A percentile compares a stretch with the other conserved stretches of the same genome.
These are phyloP conservation scores for Dothideomycetes sp. DNA, from an alignment of 2,329 filamentous ascomycete species.

Conservation along the genomic window DNA sequence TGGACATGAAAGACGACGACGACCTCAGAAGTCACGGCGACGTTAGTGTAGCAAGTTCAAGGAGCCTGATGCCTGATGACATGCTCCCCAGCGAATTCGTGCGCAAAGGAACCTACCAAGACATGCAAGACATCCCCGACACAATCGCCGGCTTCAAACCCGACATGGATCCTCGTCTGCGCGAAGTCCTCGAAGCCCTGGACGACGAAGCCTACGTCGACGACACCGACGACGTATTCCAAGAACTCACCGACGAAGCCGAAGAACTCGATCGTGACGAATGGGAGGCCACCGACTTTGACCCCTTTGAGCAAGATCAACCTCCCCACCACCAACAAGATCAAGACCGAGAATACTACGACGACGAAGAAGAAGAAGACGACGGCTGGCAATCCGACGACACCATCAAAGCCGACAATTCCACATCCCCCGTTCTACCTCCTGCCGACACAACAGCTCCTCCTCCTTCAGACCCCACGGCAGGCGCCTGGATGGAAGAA, in stretches of 20 bases:
- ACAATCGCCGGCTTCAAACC: conserved; percentile 88
- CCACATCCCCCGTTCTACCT: conserved; percentile 18
- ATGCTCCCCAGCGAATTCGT: conserved; percentile 73
- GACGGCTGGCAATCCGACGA: conserved; percentile 93
- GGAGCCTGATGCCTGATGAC: conserved; percentile 57
- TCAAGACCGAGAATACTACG: conserved; percentile 17
- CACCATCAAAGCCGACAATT: conserved; percentile 58
- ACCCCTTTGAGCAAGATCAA: too few relatives aligned
- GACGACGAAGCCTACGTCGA: conserved; percentile 95
- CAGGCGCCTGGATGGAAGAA: conserved; percentile 80
- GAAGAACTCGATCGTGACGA: conserved; percentile 69
- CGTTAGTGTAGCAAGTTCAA: conserved; percentile 28
- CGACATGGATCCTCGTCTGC: conserved; percentile 88
- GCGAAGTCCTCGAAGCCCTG: conserved; percentile 84
- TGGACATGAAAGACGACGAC: conserved; percentile 34
- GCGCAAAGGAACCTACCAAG: conserved; percentile 70
- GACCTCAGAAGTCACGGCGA: conserved; percentile 33
- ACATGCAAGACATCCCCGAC: conserved; percentile 88
- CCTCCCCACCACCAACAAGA: too few relatives aligned
- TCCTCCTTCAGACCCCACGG: conserved; percentile 32
- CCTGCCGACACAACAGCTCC: conserved; percentile 26
- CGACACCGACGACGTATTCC: conserved; percentile 77
- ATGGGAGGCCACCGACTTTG: conserved; percentile 55
- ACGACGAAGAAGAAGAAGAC: conserved; percentile 46
- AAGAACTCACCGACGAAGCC: conserved; percentile 57